These are phyloP conservation scores for Vigna radiata DNA, from an alignment of 306 rosid species.

Conservation along the genomic window DNA sequence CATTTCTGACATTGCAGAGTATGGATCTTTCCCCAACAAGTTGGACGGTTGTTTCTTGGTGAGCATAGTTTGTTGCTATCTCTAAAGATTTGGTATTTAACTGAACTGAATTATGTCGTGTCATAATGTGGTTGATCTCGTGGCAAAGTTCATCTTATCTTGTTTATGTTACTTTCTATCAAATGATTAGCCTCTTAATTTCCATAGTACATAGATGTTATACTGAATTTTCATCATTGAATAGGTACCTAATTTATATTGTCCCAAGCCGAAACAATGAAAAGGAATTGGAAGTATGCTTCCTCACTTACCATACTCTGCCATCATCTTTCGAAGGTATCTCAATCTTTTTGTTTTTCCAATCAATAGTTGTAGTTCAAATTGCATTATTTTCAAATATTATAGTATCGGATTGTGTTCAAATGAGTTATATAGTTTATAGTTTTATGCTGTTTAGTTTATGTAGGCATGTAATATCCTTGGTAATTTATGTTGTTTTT, in stretches of 20 bases:
- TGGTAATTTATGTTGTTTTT: no score
- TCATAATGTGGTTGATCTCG: not conserved
- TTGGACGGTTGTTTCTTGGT: slow-evolving; percentile 96
- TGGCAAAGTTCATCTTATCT: slow-evolving; percentile 1
- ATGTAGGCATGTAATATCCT: no score
- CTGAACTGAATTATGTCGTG: not conserved
- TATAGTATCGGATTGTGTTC: no score
- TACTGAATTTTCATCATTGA: slow-evolving; percentile 27
- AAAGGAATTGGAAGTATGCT: slow-evolving; percentile 73
- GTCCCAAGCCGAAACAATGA: slow-evolving; percentile 64
- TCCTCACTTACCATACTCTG: no score
- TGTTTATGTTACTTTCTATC: not conserved
- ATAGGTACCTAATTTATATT: slow-evolving; percentile 82
- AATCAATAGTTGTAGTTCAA: not conserved
- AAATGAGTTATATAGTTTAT: no score
- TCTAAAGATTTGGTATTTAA: not conserved
- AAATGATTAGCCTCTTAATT: not conserved
- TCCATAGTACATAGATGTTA: slow-evolving; percentile 23
- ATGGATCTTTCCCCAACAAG: slow-evolving; percentile 87
- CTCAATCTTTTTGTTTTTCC: no score
- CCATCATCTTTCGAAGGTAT: no score
- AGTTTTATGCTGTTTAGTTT: no score
- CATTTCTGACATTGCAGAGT: slow-evolving; percentile 65
- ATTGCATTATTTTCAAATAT: not conserved
- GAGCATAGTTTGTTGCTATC: slow-evolving; percentile 41